A percentile compares a stretch with the other conserved stretches of the same genome.
phyloP scores from a whole-genome alignment of 805 yeast species.

The Naumovozyma castellii region DNA sequence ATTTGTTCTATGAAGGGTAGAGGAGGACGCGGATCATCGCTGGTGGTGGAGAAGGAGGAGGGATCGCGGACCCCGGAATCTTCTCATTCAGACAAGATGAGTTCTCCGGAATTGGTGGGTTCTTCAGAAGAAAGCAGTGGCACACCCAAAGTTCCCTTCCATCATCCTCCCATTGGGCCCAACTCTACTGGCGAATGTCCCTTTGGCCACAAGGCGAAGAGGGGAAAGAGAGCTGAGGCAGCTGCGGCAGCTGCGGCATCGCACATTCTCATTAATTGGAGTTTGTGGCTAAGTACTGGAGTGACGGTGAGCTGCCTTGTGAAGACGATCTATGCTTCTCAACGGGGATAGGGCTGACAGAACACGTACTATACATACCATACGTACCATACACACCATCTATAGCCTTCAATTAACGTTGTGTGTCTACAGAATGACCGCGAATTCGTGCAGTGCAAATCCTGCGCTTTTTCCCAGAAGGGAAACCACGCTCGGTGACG shows the following conservation, averaged over 20 bases:
- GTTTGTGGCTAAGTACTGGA: neutral
- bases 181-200: neutral
- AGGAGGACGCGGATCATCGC: neutral
- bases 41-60: neutral
- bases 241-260: no score
- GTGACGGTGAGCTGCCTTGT: neutral
- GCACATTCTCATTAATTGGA: no score
- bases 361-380: no score
- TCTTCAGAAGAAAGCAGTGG: conserved; percentile 1
- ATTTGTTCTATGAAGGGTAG: neutral
- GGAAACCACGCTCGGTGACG: no score
- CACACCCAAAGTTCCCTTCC: neutral
- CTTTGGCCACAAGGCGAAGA: neutral
- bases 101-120: conserved; percentile 1
- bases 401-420: no score
- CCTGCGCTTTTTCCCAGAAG: no score
- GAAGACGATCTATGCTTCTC: neutral
- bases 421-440: no score
- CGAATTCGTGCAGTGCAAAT: no score
- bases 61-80: neutral
- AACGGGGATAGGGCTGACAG: no score
- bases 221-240: no score
- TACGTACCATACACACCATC: no score
- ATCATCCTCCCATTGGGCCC: neutral
- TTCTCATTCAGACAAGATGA: neutral